Conservation (phyloP, 805 yeast species). For the Ogataea sp. region DNA sequence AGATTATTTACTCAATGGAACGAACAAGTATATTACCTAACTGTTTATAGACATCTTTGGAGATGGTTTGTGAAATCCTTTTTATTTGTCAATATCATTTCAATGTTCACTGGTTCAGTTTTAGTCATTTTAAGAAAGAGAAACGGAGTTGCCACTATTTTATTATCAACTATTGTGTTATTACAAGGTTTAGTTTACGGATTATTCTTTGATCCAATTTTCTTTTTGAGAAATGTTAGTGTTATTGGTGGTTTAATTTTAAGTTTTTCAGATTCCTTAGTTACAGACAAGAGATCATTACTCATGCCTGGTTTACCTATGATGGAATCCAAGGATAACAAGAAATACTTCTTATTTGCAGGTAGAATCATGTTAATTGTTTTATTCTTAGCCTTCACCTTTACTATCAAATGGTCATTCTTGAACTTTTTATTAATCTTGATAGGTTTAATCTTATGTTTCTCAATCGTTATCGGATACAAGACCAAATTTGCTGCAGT, state of each 20-base stretch:
- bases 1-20: constrained; percentile 84
- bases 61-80: constrained; percentile 70
- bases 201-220: constrained; percentile 67
- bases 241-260: constrained; percentile 88
- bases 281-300: constrained; percentile 60
- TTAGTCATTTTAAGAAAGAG: constrained; percentile 62
- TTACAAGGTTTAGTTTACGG: constrained; percentile 88
- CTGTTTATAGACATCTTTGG: constrained; percentile 74
- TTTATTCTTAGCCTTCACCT: constrained; percentile 77
- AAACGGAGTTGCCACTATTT: constrained; percentile 61
- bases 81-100: constrained; percentile 49
- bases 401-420: constrained; percentile 66
- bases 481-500: constrained; percentile 86
- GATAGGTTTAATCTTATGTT: constrained; percentile 61
- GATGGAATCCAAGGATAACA: constrained; percentile 62
- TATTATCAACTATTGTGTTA: constrained; percentile 62
- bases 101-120: constrained; percentile 70
- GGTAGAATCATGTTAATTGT: constrained; percentile 84
- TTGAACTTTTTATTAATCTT: constrained; percentile 57
- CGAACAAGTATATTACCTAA: constrained; percentile 80
- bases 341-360: constrained; percentile 75
- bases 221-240: constrained; percentile 79
- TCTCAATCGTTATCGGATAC: constrained; percentile 82
- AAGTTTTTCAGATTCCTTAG: constrained; percentile 80
- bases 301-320: constrained; percentile 71